Base-by-base conservation (phyloP, 2,329 filamentous ascomycete genomes). In the Fusarium compactum region DNA sequence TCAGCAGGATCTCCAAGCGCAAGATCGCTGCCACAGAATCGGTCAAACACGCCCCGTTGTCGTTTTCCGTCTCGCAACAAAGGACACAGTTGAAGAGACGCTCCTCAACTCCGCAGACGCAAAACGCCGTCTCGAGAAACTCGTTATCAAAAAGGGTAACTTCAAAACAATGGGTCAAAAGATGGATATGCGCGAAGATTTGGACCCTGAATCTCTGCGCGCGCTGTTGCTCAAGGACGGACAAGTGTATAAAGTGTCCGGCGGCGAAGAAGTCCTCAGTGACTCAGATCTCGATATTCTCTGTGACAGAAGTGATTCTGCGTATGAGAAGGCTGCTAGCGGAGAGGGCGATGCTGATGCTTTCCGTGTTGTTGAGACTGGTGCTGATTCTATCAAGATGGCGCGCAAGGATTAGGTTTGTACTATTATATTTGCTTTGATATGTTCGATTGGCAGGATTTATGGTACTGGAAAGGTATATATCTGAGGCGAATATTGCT, bases 1-100 rank as follows among this genome's bases (percentile, higher is more conserved):
- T 0, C 96, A 99, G 78, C 95, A 98, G 77, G 96, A 99, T 79
- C 85, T 99, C 0, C 96, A 99, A 77, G 96, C 96, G 0, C 96
- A 98, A 80, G 96, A 99, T 76, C 93, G 96, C 8, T 94, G 93
- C 1, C 96, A 99, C 78, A 90, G 96, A 15, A 98, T 99, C 68
- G 96, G 96, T 0, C 96, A 99, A 79, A 97, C 91, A 1, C 87
- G 91, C 4, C 96, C 96, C 0, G 96, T 99, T 2, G 89, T 99
- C 22, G 92, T 99, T 1, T 99, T 97, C 80, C 91, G 96, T 2
- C 90, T 99, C 34, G 95, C 96, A 0, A 99, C 96, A 0, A 94
- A 95, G 75, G 93, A 92, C 11, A 98, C 96, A 0, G 93, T 99
- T 0, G 96, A 99, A 78, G 93, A 98, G 76, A 90, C 90, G 8